A percentile compares a stretch with the other conserved stretches of the same genome.
Conservation (phyloP, 2,329 filamentous ascomycete genomes). For the Herpotrichia juniperi region DNA sequence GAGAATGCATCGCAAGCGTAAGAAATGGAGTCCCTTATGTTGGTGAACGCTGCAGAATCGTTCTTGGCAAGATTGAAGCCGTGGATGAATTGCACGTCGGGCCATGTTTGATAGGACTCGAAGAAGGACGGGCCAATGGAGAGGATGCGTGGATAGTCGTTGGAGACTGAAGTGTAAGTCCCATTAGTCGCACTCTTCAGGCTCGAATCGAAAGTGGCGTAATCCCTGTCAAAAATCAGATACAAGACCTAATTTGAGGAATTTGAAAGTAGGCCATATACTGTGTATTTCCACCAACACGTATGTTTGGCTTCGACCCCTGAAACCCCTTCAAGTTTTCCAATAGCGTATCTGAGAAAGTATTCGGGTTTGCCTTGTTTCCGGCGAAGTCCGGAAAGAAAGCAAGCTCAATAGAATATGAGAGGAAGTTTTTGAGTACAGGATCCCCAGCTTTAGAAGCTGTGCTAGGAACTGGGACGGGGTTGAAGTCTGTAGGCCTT, state of each 20-base stretch:
- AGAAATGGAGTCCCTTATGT: conserved; percentile 60
- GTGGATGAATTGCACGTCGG: conserved; percentile 62
- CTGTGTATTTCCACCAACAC: conserved; percentile 72
- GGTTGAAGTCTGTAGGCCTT: conserved; percentile 3
- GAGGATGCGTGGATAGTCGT: conserved; percentile 66
- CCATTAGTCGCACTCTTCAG: conserved; percentile 60
- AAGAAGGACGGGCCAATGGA: conserved; percentile 67
- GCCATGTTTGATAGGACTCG: conserved; percentile 66
- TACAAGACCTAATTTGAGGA: not conserved
- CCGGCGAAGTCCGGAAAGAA: conserved; percentile 62
- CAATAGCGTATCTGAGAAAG: conserved; percentile 65
- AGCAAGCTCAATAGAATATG: conserved; percentile 59
- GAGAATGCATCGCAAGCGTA: conserved; percentile 63
- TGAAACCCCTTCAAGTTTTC: conserved; percentile 61
- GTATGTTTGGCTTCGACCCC: conserved; percentile 64
- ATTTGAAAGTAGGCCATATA: conserved; percentile 13
- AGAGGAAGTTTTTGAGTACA: conserved; percentile 54
- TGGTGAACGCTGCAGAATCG: conserved; percentile 57
- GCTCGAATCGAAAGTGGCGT: conserved; percentile 63
- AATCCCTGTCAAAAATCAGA: conserved; percentile 51
- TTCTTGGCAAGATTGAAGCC: conserved; percentile 67
- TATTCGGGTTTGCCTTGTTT: conserved; percentile 62
- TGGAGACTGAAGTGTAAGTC: conserved; percentile 55
- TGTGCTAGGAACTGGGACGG: not conserved
- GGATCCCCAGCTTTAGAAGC: conserved; percentile 20